A percentile compares a stretch with the other conserved stretches of the same genome.
phyloP scores from a whole-genome alignment of 1,284 basidiomycete genomes.

The Psilocybe mexicana region DNA sequence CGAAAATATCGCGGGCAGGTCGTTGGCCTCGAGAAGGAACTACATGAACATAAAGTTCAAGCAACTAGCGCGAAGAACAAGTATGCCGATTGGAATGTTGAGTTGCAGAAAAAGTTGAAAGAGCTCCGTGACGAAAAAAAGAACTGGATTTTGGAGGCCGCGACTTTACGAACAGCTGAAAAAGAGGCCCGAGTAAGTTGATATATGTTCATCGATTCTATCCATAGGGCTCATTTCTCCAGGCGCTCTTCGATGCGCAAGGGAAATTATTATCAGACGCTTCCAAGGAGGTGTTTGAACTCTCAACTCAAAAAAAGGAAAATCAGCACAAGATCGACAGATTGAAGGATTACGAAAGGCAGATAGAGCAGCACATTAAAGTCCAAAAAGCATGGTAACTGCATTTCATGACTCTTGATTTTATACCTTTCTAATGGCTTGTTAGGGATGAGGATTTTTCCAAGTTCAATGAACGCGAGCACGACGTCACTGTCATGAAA shows the following conservation, averaged over 20 bases:
- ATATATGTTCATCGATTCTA: not conserved
- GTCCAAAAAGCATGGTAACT: constrained; percentile 71
- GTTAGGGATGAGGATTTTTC: constrained; percentile 72
- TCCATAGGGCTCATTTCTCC: not conserved
- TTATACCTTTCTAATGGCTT: not conserved
- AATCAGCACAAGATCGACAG: constrained; percentile 73
- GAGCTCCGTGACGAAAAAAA: constrained; percentile 70
- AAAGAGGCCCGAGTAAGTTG: constrained; percentile 58
- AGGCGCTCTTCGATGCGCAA: constrained; percentile 73
- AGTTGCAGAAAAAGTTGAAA: constrained; percentile 65
- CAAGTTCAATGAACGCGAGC: constrained; percentile 64
- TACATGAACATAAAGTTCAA: constrained; percentile 65
- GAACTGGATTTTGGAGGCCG: constrained; percentile 61
- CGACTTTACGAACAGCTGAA: constrained; percentile 60
- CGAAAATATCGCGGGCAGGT: constrained; percentile 72
- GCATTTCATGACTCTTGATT: not conserved
- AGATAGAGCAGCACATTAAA: constrained; percentile 70
- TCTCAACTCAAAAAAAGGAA: constrained; percentile 69
- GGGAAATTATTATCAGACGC: constrained; percentile 64
- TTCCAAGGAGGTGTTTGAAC: constrained; percentile 54
- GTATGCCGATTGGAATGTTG: constrained; percentile 71
- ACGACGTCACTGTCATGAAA: constrained; percentile 55
- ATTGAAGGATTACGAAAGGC: constrained; percentile 68
- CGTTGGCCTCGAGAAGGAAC: constrained; percentile 57
- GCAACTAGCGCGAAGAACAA: constrained; percentile 63